Conservation (phyloP, 2,329 filamentous ascomycete species). For the Metarhizium album region DNA sequence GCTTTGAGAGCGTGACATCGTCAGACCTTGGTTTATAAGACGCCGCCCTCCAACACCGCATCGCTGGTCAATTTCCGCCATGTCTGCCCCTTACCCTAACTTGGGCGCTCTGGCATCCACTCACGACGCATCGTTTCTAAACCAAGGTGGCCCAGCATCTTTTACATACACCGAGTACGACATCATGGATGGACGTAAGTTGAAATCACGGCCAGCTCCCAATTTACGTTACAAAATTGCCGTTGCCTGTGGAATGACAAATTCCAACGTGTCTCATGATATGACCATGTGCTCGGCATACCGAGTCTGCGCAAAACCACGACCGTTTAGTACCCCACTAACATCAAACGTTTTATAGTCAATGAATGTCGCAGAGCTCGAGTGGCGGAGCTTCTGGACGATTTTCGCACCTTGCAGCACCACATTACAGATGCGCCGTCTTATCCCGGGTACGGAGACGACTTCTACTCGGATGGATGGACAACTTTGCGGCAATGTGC, state of each 20-base stretch:
- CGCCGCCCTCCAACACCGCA: neutral
- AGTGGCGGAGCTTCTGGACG: constrained; percentile 50
- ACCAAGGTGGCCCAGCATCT: constrained; percentile 2
- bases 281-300: neutral
- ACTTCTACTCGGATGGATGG: constrained; percentile 56
- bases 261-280: neutral
- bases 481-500: constrained; percentile 50
- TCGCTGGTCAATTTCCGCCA: neutral
- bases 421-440: constrained; percentile 47
- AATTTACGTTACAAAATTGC: neutral
- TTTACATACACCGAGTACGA: neutral
- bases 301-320: neutral
- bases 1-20: neutral
- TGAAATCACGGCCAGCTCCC: neutral
- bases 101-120: neutral
- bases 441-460: constrained; percentile 42
- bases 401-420: constrained; percentile 52
- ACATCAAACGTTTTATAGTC: constrained; percentile 29
- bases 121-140: neutral
- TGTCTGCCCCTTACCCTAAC: constrained; percentile 1
- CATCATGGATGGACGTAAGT: constrained; percentile 18
- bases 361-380: constrained; percentile 49
- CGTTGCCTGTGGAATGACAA: neutral
- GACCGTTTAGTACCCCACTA: neutral
- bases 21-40: constrained; percentile 1